Evolutionary conservation across 2,329 filamentous ascomycete species (phyloP).

Genomic region (Diaporthe helianthi): DNA sequence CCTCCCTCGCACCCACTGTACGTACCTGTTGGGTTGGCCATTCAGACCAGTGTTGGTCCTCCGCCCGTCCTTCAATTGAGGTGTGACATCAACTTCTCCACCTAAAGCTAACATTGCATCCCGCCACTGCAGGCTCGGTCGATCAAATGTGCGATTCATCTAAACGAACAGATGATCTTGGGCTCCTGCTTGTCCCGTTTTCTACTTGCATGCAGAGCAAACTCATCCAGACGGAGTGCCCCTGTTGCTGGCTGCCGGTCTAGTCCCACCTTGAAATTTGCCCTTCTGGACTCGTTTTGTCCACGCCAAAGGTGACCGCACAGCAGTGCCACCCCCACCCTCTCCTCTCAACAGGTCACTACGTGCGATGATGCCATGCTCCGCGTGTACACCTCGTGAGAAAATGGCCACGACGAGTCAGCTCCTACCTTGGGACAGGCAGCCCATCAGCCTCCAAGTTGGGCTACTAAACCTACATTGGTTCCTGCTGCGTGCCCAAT

Average conservation of each 20-base stretch:
- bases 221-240: slow-evolving; percentile 20
- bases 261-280: not conserved
- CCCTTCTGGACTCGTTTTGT: not conserved
- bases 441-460: not conserved
- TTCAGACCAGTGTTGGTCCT: not conserved
- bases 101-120: slow-evolving; percentile 20
- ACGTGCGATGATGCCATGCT: slow-evolving; percentile 1
- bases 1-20: not conserved
- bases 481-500: not conserved
- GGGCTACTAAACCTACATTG: slow-evolving; percentile 13
- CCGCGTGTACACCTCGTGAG: not conserved
- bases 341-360: not conserved
- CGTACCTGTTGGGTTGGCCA: not conserved
- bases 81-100: slow-evolving; percentile 21
- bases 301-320: slow-evolving; percentile 10
- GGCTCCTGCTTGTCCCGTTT: not conserved
- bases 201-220: slow-evolving; percentile 7
- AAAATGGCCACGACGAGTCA: slow-evolving; percentile 10
- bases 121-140: slow-evolving; percentile 22
- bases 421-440: not conserved
- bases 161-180: not conserved
- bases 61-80: not conserved
- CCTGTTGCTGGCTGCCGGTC: not conserved
- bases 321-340: not conserved
- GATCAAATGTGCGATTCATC: slow-evolving; percentile 22